Percentiles rank a stretch among this genome's conserved stretches.
phyloP scores from a whole-genome alignment of 768 basidiomycete genomes.

The Baorangia bicolor region DNA sequence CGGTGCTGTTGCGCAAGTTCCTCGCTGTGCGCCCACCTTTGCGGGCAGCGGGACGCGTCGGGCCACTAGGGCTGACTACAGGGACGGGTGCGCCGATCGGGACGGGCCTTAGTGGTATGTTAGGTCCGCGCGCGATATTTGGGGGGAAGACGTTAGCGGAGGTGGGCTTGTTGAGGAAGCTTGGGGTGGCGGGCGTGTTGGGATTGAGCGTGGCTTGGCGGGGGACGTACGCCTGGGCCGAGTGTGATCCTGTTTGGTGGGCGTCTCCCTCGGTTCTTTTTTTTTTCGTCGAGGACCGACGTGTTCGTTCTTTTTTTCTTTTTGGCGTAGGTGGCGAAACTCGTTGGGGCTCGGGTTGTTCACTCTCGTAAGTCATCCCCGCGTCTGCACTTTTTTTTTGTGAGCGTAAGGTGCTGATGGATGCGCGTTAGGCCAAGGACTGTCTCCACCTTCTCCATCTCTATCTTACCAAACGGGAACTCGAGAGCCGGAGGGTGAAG shows the following conservation, averaged over 20 bases:
- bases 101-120: background rate
- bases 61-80: slow-evolving; percentile 17
- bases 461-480: slow-evolving; percentile 68
- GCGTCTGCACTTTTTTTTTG: background rate
- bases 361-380: slow-evolving; percentile 40
- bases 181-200: slow-evolving; percentile 32
- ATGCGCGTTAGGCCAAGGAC: slow-evolving; percentile 56
- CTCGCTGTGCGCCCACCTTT: slow-evolving; percentile 23
- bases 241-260: slow-evolving; percentile 74
- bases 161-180: slow-evolving; percentile 22
- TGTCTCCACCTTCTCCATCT: slow-evolving; percentile 65
- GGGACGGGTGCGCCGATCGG: slow-evolving; percentile 7
- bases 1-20: slow-evolving; percentile 27
- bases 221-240: slow-evolving; percentile 61
- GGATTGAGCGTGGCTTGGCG: slow-evolving; percentile 51
- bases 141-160: slow-evolving; percentile 8
- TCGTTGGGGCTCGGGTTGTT: slow-evolving; percentile 67
- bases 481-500: slow-evolving; percentile 66
- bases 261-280: background rate
- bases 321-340: slow-evolving; percentile 56
- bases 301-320: background rate
- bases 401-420: background rate
- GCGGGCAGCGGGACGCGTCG: slow-evolving; percentile 8
- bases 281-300: background rate
- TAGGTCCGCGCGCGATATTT: slow-evolving; percentile 20